Conservation (phyloP, 192 early-diverging fungal genomes). For the Coemansia sp. region DNA sequence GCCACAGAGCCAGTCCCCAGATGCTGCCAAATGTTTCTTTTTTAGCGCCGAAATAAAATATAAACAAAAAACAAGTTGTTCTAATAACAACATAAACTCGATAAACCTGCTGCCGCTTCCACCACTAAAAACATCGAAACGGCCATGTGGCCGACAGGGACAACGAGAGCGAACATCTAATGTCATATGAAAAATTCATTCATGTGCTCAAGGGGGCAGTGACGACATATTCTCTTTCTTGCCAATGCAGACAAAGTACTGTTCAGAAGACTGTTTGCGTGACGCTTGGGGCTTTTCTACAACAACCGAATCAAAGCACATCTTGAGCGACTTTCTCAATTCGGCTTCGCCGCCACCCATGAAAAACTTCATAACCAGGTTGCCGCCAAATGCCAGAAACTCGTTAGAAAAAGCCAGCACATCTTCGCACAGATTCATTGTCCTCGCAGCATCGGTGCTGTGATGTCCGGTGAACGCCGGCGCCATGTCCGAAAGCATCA, state of each 20-base stretch:
- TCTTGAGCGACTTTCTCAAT: slow-evolving; percentile 48
- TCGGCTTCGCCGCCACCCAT: slow-evolving; percentile 63
- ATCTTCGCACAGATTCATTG: slow-evolving; percentile 68
- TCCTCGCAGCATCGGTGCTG: slow-evolving; percentile 63
- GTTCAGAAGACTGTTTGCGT: slow-evolving; percentile 67
- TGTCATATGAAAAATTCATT: no score
- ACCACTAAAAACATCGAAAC: no score
- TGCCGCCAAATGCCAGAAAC: slow-evolving; percentile 27
- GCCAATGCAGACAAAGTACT: slow-evolving; percentile 66
- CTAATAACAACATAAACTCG: slow-evolving; percentile 4
- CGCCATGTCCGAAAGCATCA: slow-evolving; percentile 75
- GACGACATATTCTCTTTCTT: slow-evolving; percentile 11
- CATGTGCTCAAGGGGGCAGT: no score
- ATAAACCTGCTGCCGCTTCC: no score
- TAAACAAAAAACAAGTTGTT: neutral
- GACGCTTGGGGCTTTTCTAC: slow-evolving; percentile 73
- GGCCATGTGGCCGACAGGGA: no score
- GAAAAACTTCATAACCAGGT: slow-evolving; percentile 61
- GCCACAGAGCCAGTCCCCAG: neutral
- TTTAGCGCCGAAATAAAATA: no score
- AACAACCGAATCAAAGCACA: slow-evolving; percentile 57
- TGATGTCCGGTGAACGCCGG: slow-evolving; percentile 75
- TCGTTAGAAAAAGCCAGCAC: slow-evolving; percentile 64
- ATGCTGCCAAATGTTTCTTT: no score
- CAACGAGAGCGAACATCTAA: no score